Conservation (phyloP, 768 basidiomycete genomes). For the Porpolomopsis calyptriformis region DNA sequence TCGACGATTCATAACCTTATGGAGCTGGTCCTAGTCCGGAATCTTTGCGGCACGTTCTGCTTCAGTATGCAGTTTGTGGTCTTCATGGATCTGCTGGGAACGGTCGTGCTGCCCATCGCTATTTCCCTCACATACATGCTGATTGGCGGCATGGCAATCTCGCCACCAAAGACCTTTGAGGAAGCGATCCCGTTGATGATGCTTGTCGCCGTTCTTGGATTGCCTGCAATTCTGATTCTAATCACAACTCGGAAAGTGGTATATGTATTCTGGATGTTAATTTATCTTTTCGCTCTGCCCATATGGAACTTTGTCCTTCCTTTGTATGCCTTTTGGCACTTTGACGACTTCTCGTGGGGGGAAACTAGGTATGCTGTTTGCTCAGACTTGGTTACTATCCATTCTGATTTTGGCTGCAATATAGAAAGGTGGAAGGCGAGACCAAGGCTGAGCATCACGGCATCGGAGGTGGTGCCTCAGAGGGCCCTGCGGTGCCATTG, state of each 20-base stretch:
- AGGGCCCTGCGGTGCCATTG: conserved; percentile 65
- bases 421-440: conserved; percentile 93
- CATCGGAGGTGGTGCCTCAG: conserved; percentile 41
- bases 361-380: conserved; percentile 70
- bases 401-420: conserved; percentile 12
- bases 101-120: conserved; percentile 88
- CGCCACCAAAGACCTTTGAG: conserved; percentile 75
- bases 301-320: conserved; percentile 95
- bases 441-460: conserved; percentile 70
- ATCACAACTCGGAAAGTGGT: conserved; percentile 92
- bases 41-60: conserved; percentile 98
- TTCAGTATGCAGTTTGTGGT: conserved; percentile 99
- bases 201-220: conserved; percentile 81
- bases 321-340: conserved; percentile 97
- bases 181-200: conserved; percentile 91
- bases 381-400: background rate
- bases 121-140: conserved; percentile 85
- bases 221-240: conserved; percentile 86
- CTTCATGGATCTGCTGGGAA: conserved; percentile 91
- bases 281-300: conserved; percentile 86
- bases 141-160: conserved; percentile 68
- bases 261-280: conserved; percentile 96
- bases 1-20: conserved; percentile 99
- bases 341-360: conserved; percentile 99
- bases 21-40: conserved; percentile 94